Conservation (phyloP, 2,329 filamentous ascomycete species). For the Botrytis fabae region DNA sequence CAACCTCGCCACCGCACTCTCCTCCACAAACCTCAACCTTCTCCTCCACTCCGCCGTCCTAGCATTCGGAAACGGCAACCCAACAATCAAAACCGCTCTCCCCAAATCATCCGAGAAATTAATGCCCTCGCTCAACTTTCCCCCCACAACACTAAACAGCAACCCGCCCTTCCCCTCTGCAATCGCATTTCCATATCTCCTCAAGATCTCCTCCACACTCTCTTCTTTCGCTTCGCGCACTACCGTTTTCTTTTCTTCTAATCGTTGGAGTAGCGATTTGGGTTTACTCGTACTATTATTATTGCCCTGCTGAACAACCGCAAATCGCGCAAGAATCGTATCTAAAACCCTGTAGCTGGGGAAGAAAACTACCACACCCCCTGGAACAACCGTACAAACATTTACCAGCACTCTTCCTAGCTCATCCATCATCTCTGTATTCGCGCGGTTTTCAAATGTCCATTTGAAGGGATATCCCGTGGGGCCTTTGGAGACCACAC, state of each 20-base stretch:
- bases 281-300: neutral
- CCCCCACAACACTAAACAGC: conserved; percentile 86
- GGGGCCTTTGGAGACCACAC: conserved; percentile 59
- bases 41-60: conserved; percentile 90
- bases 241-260: conserved; percentile 60
- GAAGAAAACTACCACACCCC: conserved; percentile 93
- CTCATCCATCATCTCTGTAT: conserved; percentile 64
- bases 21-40: conserved; percentile 82
- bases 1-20: conserved; percentile 49
- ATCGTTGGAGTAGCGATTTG: conserved; percentile 56
- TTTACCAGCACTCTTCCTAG: conserved; percentile 73
- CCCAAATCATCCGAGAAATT: conserved; percentile 94
- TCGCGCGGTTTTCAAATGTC: conserved; percentile 73
- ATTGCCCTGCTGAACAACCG: conserved; percentile 28
- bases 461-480: conserved; percentile 71
- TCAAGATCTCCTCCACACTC: conserved; percentile 63
- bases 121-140: conserved; percentile 95
- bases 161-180: conserved; percentile 66
- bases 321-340: conserved; percentile 58
- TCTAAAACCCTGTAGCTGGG: conserved; percentile 91
- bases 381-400: conserved; percentile 72
- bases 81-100: conserved; percentile 86
- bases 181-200: conserved; percentile 71
- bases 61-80: conserved; percentile 89
- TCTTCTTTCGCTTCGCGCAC: conserved; percentile 57